These are phyloP conservation scores for Hibiscus tridactylites DNA, from an alignment of 345 rosid genomes.

Conservation along the genomic window DNA sequence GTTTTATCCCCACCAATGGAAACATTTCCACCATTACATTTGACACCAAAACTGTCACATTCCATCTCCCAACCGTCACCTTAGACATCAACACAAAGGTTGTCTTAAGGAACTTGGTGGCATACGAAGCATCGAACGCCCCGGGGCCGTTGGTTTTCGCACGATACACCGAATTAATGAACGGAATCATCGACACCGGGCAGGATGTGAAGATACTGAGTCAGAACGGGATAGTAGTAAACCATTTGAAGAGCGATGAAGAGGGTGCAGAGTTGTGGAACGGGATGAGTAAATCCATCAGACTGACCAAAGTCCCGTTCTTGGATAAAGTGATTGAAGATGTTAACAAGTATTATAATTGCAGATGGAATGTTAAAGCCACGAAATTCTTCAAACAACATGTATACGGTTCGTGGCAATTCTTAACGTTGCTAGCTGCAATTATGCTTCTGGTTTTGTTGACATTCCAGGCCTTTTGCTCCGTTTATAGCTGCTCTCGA, in stretches of 20 bases:
- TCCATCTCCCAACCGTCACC: conserved; percentile 50
- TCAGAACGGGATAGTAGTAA: conserved; percentile 51
- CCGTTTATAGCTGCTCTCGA: conserved; percentile 17
- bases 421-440: conserved; percentile 40
- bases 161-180: conserved; percentile 68
- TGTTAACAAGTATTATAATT: conserved; percentile 50
- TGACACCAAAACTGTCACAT: conserved; percentile 22
- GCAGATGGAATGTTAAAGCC: conserved; percentile 47
- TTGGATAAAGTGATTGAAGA: conserved; percentile 68
- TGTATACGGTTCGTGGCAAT: conserved; percentile 62
- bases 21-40: conserved; percentile 40
- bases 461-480: conserved; percentile 43
- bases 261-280: conserved; percentile 75
- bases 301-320: conserved; percentile 53
- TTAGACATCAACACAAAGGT: conserved; percentile 54
- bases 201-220: conserved; percentile 66
- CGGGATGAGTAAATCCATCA: conserved; percentile 67
- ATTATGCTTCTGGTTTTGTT: conserved; percentile 41
- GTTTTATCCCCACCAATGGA: conserved; percentile 32
- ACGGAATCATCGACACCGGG: conserved; percentile 56
- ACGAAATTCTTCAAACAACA: conserved; percentile 31
- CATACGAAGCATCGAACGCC: conserved; percentile 55
- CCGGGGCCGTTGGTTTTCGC: conserved; percentile 57
- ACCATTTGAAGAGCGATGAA: conserved; percentile 51
- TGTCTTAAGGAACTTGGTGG: conserved; percentile 56